These are phyloP conservation scores for Haplosporangium gracile DNA, from an alignment of 192 early-diverging fungal species.

Conservation along the genomic window DNA sequence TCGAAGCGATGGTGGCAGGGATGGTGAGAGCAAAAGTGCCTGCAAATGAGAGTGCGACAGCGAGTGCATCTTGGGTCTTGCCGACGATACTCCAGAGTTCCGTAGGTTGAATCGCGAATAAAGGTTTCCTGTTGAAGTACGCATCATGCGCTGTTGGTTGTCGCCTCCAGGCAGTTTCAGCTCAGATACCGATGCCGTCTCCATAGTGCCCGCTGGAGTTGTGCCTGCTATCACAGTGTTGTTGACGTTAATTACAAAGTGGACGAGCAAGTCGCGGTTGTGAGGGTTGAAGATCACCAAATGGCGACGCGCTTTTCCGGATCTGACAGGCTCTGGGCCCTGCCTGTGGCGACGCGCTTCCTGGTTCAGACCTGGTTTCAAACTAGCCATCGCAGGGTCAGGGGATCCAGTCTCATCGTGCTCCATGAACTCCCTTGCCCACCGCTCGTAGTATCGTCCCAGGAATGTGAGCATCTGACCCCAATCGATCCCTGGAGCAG, in stretches of 20 bases:
- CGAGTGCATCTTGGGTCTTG: conserved; percentile 10
- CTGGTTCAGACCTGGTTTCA: conserved; percentile 2
- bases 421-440: conserved; percentile 55
- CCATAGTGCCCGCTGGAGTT: not conserved
- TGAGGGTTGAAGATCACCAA: conserved; percentile 60
- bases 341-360: conserved; percentile 6
- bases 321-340: not conserved
- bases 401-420: conserved; percentile 31
- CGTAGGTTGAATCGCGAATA: not conserved
- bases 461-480: conserved; percentile 53
- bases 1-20: conserved; percentile 4
- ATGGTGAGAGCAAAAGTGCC: conserved; percentile 23
- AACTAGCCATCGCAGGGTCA: conserved; percentile 31
- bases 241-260: conserved; percentile 55
- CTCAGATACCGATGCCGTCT: not conserved
- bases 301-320: conserved; percentile 36
- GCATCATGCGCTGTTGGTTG: not conserved
- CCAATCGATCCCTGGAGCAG: conserved; percentile 55
- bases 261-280: conserved; percentile 52
- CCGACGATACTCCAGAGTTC: not conserved
- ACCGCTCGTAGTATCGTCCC: conserved; percentile 35
- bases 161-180: not conserved
- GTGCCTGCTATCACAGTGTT: not conserved
- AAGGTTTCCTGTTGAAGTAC: conserved; percentile 17
- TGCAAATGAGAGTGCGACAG: conserved; percentile 47